Evolutionary conservation across 192 early-diverging fungal genomes (phyloP).

Genomic region (Podochytrium sp.): DNA sequence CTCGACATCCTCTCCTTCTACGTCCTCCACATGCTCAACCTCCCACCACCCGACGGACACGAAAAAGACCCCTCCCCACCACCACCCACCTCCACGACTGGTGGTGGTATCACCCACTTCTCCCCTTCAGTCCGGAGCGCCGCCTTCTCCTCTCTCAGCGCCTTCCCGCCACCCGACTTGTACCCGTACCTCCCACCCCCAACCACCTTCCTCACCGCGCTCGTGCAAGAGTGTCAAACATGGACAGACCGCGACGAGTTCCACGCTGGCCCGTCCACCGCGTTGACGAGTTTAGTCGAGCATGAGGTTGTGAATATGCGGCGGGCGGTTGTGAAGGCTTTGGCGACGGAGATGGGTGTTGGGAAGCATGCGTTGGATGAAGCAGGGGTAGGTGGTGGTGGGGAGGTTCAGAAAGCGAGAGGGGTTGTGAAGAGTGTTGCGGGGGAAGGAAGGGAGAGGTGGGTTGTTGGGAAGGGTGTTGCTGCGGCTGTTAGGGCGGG

Average conservation of each 20-base stretch:
- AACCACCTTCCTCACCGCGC: not conserved
- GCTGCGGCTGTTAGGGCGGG: conserved; percentile 1
- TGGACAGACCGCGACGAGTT: no score
- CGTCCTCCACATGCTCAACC: not conserved
- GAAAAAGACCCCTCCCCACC: no score
- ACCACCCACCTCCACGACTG: no score
- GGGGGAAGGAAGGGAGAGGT: not conserved
- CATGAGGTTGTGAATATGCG: conserved; percentile 20
- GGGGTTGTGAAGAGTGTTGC: conserved; percentile 5
- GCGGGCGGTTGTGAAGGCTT: conserved; percentile 2
- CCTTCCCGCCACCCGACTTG: conserved; percentile 13
- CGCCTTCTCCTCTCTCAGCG: not conserved
- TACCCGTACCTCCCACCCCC: not conserved
- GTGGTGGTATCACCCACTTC: not conserved
- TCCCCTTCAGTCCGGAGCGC: not conserved
- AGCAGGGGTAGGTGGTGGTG: not conserved
- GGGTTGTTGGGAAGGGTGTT: not conserved
- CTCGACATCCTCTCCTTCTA: not conserved
- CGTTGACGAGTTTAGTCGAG: not conserved
- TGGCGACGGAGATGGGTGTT: conserved; percentile 16
- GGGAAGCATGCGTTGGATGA: not conserved
- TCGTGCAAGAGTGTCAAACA: not conserved
- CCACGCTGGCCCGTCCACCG: not conserved
- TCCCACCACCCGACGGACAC: no score
- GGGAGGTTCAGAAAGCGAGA: not conserved